Evolutionary conservation across 1,284 basidiomycete genomes (phyloP).

Genomic region (Wallemia ichthyophaga): DNA sequence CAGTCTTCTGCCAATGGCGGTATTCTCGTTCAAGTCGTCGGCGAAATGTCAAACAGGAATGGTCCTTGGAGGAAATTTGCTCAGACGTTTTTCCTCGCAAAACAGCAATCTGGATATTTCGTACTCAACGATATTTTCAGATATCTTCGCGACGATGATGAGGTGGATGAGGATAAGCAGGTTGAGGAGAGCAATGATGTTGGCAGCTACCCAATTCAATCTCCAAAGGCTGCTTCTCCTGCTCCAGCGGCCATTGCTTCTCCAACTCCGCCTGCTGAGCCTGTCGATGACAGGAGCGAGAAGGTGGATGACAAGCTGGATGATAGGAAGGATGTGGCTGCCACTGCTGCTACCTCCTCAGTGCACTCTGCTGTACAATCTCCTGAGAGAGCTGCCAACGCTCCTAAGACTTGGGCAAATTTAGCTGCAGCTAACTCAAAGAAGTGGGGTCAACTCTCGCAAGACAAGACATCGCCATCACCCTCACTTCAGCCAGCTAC

Average conservation of each 20-base stretch:
- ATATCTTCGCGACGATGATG: slow-evolving; percentile 81
- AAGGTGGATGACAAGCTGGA: too few species aligned
- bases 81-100: slow-evolving; percentile 97
- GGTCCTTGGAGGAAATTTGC: slow-evolving; percentile 86
- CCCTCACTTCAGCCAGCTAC: slow-evolving; percentile 11
- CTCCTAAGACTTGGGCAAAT: slow-evolving; percentile 10
- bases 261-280: slow-evolving; percentile 16
- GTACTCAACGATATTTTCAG: slow-evolving; percentile 99
- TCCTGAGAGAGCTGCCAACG: slow-evolving; percentile 1
- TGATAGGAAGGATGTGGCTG: slow-evolving; percentile 13
- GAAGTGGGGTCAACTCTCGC: slow-evolving; percentile 3
- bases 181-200: slow-evolving; percentile 9
- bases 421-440: neutral
- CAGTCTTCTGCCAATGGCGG: slow-evolving; percentile 79
- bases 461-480: slow-evolving; percentile 5
- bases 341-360: slow-evolving; percentile 9
- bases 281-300: slow-evolving; percentile 6
- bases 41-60: slow-evolving; percentile 79
- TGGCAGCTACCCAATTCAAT: slow-evolving; percentile 8
- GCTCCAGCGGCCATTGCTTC: slow-evolving; percentile 12
- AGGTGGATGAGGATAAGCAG: slow-evolving; percentile 37
- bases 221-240: slow-evolving; percentile 7
- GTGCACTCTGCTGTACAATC: neutral
- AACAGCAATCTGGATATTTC: slow-evolving; percentile 96
- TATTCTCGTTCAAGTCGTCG: slow-evolving; percentile 96